Percentiles rank a stretch among this genome's conserved stretches.
Conservation (phyloP, 2,329 filamentous ascomycete genomes). For the Tolypocladium pustulatum region DNA sequence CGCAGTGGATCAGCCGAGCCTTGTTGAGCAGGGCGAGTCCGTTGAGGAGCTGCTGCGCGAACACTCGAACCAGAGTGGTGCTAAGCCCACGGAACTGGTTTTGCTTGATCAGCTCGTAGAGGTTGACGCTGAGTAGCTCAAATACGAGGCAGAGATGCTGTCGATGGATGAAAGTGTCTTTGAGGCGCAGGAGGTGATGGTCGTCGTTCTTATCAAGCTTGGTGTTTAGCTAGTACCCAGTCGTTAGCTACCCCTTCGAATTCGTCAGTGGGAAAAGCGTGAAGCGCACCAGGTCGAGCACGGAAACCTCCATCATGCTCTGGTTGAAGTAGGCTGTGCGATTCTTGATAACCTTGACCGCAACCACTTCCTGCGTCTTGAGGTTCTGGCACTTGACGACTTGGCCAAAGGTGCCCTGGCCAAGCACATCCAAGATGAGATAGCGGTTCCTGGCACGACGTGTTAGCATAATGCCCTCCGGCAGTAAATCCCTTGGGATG, state of each 20-base stretch:
- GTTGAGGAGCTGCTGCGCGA: slow-evolving; percentile 92
- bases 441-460: slow-evolving; percentile 67
- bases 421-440: slow-evolving; percentile 90
- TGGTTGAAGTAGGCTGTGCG: slow-evolving; percentile 99
- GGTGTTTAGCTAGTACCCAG: slow-evolving; percentile 64
- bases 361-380: slow-evolving; percentile 96
- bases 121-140: slow-evolving; percentile 89
- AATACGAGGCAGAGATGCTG: slow-evolving; percentile 97
- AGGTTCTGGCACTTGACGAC: slow-evolving; percentile 98
- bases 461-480: not conserved
- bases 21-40: slow-evolving; percentile 89
- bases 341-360: slow-evolving; percentile 99
- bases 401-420: slow-evolving; percentile 95
- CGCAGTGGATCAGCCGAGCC: slow-evolving; percentile 92
- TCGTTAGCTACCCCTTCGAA: slow-evolving; percentile 12
- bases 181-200: slow-evolving; percentile 85
- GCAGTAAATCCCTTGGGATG: not conserved
- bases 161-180: slow-evolving; percentile 96
- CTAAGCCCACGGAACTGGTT: slow-evolving; percentile 97
- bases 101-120: slow-evolving; percentile 98
- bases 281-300: slow-evolving; percentile 71
- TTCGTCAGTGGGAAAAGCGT: not conserved
- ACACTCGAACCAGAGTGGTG: slow-evolving; percentile 92
- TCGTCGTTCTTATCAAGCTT: slow-evolving; percentile 99
- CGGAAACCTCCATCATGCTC: slow-evolving; percentile 99